A percentile compares a stretch with the other conserved stretches of the same genome.
phyloP scores from a whole-genome alignment of 1,284 basidiomycete genomes.

The Vanrija sp. region DNA sequence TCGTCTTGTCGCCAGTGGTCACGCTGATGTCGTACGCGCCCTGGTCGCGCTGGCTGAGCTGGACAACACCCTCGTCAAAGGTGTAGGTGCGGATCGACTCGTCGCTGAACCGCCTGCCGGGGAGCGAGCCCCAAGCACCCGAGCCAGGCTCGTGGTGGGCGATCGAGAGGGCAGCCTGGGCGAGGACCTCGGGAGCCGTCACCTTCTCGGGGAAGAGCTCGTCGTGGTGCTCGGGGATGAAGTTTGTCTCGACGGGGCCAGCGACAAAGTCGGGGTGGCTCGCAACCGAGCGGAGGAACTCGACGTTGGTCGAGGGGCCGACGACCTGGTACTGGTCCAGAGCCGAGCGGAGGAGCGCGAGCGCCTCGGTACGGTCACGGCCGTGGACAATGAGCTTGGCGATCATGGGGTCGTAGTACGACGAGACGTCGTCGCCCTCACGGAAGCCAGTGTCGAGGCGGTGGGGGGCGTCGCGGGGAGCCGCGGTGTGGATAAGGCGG shows the following conservation, averaged over 20 bases:
- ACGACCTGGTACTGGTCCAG: constrained; percentile 85
- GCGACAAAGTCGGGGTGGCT: constrained; percentile 70
- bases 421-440: constrained; percentile 80
- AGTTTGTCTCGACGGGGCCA: constrained; percentile 88
- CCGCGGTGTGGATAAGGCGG: constrained; percentile 63
- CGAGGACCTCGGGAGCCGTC: constrained; percentile 62
- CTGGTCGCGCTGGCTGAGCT: constrained; percentile 14
- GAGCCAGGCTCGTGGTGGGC: constrained; percentile 58
- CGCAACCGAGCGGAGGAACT: constrained; percentile 76
- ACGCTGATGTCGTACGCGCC: constrained; percentile 21
- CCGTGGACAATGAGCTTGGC: constrained; percentile 77
- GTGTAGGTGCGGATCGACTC: constrained; percentile 15
- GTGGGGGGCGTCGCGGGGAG: constrained; percentile 58
- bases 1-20: constrained; percentile 8
- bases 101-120: constrained; percentile 67
- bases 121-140: constrained; percentile 60
- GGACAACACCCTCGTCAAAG: constrained; percentile 30
- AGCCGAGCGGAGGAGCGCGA: constrained; percentile 72
- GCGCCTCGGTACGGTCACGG: constrained; percentile 75
- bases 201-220: constrained; percentile 66
- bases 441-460: constrained; percentile 88
- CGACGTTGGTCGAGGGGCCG: constrained; percentile 84
- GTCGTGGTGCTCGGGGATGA: constrained; percentile 74
- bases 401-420: constrained; percentile 87
- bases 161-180: constrained; percentile 72